Evolutionary conservation across 805 yeast species (phyloP), one percentile per base, ranked within the genome.

Genomic region (Kuraishia cidri): DNA sequence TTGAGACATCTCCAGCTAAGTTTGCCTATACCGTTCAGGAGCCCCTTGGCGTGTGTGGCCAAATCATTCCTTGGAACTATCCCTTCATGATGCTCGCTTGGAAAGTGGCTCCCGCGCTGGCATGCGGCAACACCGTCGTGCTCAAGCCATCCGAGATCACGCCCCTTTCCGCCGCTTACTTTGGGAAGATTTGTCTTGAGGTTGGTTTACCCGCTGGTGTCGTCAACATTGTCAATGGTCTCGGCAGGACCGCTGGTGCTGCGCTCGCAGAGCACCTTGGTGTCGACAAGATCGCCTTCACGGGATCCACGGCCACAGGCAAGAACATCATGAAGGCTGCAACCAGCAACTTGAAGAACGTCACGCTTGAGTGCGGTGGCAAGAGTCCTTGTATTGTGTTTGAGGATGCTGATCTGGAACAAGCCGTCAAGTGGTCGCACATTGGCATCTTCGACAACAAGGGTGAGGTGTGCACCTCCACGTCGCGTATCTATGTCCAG

Each of bases 21-120:
- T 59, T 72, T 35, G 65, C 69, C 14, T 69, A 66, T 48, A 71
- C 75, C 11, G 53, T 67, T 26, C 75, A 72, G 44, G 71, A 67
- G 49, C 75, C 75, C 43, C 55, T 79, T 40, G 90, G 88, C 50
- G 81, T 79, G 17, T 79, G 85, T 59, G 92, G 85, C 32, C 83
- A 78, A 54, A 79, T 81, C 44, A 77, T 80, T 42, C 88, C 90
- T 46, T 80, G 88, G 88, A 80, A 80, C 56, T 80, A 79, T 69
- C 90, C 90, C 40, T 60, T 80, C 45, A 69, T 78, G 67, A 79
- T 80, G 83, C 64, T 76, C 52, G 58, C 80, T 19, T 80, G 90
- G 90, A 80, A 80, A 52, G 62, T 80, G 38, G 85, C 80, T 24
- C 87, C 90, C 13, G 84, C 83, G 34, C 58, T 79, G 43, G 80